Conservation (phyloP, 2,329 filamentous ascomycete species). For the Sclerotinia nivalis region DNA sequence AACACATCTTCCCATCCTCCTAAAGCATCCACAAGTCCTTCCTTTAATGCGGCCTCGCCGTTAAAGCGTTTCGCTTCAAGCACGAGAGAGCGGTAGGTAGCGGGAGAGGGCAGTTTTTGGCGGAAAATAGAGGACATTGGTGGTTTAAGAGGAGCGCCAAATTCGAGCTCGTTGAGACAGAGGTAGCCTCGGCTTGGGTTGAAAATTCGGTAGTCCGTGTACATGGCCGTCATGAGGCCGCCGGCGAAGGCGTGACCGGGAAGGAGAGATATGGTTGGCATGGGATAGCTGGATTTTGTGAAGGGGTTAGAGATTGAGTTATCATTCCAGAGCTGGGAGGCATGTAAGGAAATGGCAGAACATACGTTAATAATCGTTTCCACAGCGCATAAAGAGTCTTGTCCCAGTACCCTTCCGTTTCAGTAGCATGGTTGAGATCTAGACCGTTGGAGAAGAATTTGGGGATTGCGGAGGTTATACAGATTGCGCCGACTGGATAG, state of each 20-base stretch:
- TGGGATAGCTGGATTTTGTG: constrained; percentile 57
- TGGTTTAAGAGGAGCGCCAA: constrained; percentile 72
- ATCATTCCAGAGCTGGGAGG: not conserved
- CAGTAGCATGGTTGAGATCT: constrained; percentile 68
- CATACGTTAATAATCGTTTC: constrained; percentile 60
- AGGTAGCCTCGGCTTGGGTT: constrained; percentile 69
- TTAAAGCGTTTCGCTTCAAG: constrained; percentile 72
- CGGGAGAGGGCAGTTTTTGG: constrained; percentile 58
- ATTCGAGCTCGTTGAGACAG: constrained; percentile 80
- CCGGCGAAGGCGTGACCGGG: constrained; percentile 82
- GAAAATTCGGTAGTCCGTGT: constrained; percentile 81
- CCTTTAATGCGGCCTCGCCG: constrained; percentile 61
- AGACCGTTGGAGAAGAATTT: constrained; percentile 86
- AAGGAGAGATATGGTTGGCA: constrained; percentile 78
- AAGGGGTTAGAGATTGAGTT: not conserved
- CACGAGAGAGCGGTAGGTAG: constrained; percentile 62
- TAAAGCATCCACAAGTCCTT: constrained; percentile 67
- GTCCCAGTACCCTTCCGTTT: constrained; percentile 61
- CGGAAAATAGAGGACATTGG: constrained; percentile 76
- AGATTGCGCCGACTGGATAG: constrained; percentile 68
- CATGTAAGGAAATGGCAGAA: constrained; percentile 17
- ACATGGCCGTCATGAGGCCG: constrained; percentile 78
- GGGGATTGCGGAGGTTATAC: constrained; percentile 71
- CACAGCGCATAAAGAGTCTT: constrained; percentile 64
- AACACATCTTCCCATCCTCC: constrained; percentile 66